Evolutionary conservation across 2,329 filamentous ascomycete species (phyloP), one percentile per base, ranked within the genome.

Genomic region (Diaporthe ampelina): DNA sequence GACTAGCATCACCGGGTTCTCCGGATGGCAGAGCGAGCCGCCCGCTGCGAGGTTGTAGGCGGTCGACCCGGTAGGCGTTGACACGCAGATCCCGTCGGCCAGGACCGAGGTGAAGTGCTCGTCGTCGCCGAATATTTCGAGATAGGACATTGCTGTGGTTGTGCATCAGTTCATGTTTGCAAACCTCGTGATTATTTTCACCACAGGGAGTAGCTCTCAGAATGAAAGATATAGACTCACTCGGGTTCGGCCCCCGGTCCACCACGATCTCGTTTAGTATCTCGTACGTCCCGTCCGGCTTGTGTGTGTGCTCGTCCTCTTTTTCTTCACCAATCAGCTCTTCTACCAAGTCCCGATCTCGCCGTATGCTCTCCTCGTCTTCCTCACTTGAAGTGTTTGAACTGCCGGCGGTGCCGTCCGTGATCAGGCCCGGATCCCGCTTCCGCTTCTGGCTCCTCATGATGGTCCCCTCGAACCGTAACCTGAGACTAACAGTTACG

Each of bases 211-310:
- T 40, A 45, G 56, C 40, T 40, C 67, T 32, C n/a, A 26, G 15
- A 21, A 17, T 37, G 21, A 7, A 1, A 21, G 6, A 26, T 10
- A 26, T 15, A 50, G 43, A 87, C 92, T 86, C 86, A 95, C 93
- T 98, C 59, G 96, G 92, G 83, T 97, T 98, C 9, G 97, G 97
- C 0, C 97, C 97, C 24, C 97, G 90, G 80, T 99, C 97, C 40
- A 98, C 91, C 11, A 99, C 96, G n/a, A 98, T 92, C 82, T 99
- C 97, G 79, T 99, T 99, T 76, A 99, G 85, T 74, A 98, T 97
- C 83, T 98, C 94, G 82, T 92, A 95, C 1, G 94, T 95, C 52
- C 92, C 91, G 78, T 97, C 94, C 0, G 95, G 95, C 56, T 87
- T 89, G 85, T 98, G 97, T 0, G 96, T 98, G 78, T 93, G 91